Conservation (phyloP, 371 early-diverging fungal genomes). For the Rozella allomycis region DNA sequence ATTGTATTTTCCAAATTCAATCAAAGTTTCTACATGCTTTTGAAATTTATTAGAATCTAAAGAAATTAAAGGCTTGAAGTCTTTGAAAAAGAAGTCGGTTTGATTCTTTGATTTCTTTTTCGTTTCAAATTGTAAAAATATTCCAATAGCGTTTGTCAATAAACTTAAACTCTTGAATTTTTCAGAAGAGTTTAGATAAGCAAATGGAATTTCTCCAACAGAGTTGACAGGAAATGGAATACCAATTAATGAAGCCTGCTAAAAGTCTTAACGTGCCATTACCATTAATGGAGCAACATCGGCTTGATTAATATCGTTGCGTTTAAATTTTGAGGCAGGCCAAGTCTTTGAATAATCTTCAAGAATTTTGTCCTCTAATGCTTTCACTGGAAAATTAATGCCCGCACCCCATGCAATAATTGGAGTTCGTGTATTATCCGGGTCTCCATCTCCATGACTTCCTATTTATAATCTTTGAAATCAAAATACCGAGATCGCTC, state of each 20-base stretch:
- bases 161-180: slow-evolving; percentile 44
- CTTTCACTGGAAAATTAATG: slow-evolving; percentile 14
- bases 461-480: slow-evolving; percentile 8
- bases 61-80: slow-evolving; percentile 21
- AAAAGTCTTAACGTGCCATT: background rate
- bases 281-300: slow-evolving; percentile 89
- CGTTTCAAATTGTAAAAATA: slow-evolving; percentile 55
- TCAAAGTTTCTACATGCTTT: slow-evolving; percentile 33
- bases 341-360: slow-evolving; percentile 47
- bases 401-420: slow-evolving; percentile 90
- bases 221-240: slow-evolving; percentile 71
- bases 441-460: slow-evolving; percentile 83
- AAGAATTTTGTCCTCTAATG: no score
- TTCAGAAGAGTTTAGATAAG: slow-evolving; percentile 40
- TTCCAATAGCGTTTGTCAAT: slow-evolving; percentile 58
- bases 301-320: slow-evolving; percentile 71
- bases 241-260: slow-evolving; percentile 53
- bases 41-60: slow-evolving; percentile 1
- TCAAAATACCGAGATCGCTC: slow-evolving; percentile 45
- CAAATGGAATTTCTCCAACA: slow-evolving; percentile 63
- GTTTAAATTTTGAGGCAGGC: slow-evolving; percentile 21
- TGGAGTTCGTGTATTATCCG: slow-evolving; percentile 81
- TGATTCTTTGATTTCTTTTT: slow-evolving; percentile 51
- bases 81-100: slow-evolving; percentile 49
- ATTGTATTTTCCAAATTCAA: slow-evolving; percentile 29